Base-by-base conservation (phyloP, 805 yeast genomes). In the Metschnikowia kofuensis region DNA sequence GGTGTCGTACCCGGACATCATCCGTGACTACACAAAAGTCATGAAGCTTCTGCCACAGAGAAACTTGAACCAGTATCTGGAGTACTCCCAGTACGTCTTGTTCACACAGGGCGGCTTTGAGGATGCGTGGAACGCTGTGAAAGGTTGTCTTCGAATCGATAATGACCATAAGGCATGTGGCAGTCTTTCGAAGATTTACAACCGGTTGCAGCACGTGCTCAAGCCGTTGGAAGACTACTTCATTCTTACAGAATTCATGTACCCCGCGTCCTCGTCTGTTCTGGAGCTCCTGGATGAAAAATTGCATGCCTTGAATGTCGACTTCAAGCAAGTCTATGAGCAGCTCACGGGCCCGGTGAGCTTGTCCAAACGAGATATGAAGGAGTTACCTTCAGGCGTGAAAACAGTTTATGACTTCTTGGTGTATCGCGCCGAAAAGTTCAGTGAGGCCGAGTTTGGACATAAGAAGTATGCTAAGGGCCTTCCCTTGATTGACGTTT, bases 131-230 rank as follows among this genome's bases (percentile, higher is more conserved):
- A 72, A 65, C 50, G 72, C 75, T 36, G 71, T 84, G 27, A 79
- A 84, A 55, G 82, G 78, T 53, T 90, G 97, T 63, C 69, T 92
- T 42, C 82, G 86, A 47, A 76, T 81, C 39, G 92, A 92, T 64
- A 87, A 89, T 65, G 97, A 89, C 53, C 78, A 76, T 54, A 68
- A 68, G 28, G 68, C 66, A 2, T 89, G 96, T 64, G 80, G 83
- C 30, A 67, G 61, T 14, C 59, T 77, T 30, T 78, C 87, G 10
- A 79, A 84, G 56, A 64, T 82, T n/a, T 69, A 69, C 48, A 71
- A 79, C 30, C 78, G 76, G 49, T 67, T 82, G 50, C 66, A 61
- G 35, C 70, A 63, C 48, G 68, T 74, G 37, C 65, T 69, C 50
- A 67, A 53, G 57, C 68, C 57, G 38, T 56, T 78, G 28, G 74